Base-by-base conservation (phyloP, 352 stramenopile species). In the Thraustochytrium sp. region DNA sequence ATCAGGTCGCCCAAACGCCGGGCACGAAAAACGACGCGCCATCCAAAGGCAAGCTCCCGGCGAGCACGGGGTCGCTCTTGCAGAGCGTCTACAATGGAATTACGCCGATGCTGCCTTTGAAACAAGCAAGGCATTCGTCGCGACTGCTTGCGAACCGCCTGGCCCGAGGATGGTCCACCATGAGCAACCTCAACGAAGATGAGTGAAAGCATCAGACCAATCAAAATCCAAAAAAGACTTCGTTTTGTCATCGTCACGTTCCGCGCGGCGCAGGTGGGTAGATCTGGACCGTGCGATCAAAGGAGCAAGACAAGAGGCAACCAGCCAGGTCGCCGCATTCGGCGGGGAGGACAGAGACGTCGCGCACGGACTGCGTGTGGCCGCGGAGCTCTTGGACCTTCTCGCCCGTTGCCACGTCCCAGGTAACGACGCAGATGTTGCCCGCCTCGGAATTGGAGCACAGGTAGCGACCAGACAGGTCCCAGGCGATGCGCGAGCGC, bases 341-440 rank as follows among this genome's bases (percentile, higher is more conserved):
- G 8, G 11, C 26, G 37, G 9, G 18, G 23, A 80, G 46, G 44
- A 80, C 13, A 21, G 40, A 42, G n/a, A 80, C 31, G 29, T 80
- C 68, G 51, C 68, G 68, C 18, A 80, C 37, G 23, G 68, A 80
- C 68, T 80, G 68, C 31, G 26, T 23, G 49, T 80, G 68, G 51
- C 68, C 68, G n/a, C n/a, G 31, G 0, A 80, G 34, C 37, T 61
- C 46, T 11, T 55, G 68, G 16, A 80, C 34, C 23, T 63, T 46
- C 49, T 80, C 65, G 31, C 65, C 65, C 18, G 68, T 80, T 18
- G 51, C 31, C 49, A 80, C 48, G 26, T 80, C 31, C 68, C 68
- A 80, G n/a, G 76, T 13, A 29, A 46, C 26, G 37, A 80, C 2
- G 23, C 21, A 42, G 2, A 64, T 3, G 21, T 44, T 11, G 16